Conservation (phyloP, 176 grass and related monocot species). For the Bromus sterilis region DNA sequence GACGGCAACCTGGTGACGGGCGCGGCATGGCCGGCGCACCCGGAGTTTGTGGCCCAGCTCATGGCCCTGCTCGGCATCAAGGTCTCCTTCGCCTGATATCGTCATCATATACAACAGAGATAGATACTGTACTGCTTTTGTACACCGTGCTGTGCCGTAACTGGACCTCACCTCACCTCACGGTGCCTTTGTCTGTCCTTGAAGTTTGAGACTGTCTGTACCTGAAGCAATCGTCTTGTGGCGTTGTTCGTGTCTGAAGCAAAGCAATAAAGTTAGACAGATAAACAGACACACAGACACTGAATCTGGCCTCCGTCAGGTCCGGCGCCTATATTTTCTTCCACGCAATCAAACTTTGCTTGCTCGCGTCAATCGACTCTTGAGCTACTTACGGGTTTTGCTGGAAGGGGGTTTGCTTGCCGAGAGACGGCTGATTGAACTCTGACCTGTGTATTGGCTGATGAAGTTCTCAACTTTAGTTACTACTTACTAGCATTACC, state of each 20-base stretch:
- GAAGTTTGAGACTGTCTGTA: neutral
- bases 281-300: too few species aligned
- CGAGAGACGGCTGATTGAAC: too few species aligned
- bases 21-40: constrained; percentile 89
- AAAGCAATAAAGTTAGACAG: neutral
- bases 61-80: constrained; percentile 80
- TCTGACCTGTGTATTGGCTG: too few species aligned
- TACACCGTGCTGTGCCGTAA: neutral
- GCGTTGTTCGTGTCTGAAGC: neutral
- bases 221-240: neutral
- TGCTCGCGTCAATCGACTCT: too few species aligned
- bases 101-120: too few species aligned
- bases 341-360: too few species aligned
- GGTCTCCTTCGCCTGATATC: constrained; percentile 10
- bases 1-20: constrained; percentile 85
- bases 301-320: too few species aligned
- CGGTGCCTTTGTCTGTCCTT: neutral
- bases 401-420: too few species aligned
- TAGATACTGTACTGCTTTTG: neutral
- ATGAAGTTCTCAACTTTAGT: too few species aligned
- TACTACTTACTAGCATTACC: too few species aligned
- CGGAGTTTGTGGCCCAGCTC: constrained; percentile 79
- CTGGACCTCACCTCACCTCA: neutral
- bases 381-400: too few species aligned
- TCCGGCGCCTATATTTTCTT: too few species aligned